phyloP scores from a whole-genome alignment of 176 grass and related monocot species.

The Pontederia crassipes region DNA sequence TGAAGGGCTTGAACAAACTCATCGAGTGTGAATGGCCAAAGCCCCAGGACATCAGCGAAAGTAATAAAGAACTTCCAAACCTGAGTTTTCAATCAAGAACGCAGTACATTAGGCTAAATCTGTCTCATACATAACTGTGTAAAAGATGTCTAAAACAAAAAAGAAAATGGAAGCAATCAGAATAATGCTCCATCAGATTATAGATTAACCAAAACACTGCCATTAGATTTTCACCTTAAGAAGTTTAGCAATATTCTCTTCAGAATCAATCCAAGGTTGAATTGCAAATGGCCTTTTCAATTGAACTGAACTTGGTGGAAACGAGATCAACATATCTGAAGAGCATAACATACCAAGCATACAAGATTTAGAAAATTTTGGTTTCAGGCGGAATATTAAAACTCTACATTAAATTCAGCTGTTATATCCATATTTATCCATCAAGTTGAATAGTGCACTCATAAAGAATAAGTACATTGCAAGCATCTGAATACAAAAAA shows the following conservation, averaged over 20 bases:
- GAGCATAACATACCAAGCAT: too few relatives aligned
- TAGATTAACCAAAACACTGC: not conserved
- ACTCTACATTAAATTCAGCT: too few relatives aligned
- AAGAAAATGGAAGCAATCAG: too few relatives aligned
- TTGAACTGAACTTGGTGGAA: constrained; percentile 58
- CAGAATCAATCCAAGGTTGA: constrained; percentile 70
- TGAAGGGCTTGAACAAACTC: constrained; percentile 96
- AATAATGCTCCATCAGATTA: too few relatives aligned
- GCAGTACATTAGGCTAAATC: not conserved
- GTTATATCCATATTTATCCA: not conserved
- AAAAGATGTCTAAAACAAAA: too few relatives aligned
- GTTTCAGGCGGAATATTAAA: too few relatives aligned
- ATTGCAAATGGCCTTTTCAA: constrained; percentile 60
- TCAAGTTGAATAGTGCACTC: not conserved
- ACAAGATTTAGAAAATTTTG: too few relatives aligned
- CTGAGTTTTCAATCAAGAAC: constrained; percentile 31
- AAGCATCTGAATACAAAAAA: not conserved
- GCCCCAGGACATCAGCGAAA: constrained; percentile 82
- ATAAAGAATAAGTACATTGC: too few relatives aligned
- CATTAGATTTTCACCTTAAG: constrained; percentile 56
- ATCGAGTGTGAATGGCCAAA: constrained; percentile 85
- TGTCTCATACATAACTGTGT: too few relatives aligned
- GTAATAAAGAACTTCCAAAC: constrained; percentile 98
- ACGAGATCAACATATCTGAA: constrained; percentile 56
- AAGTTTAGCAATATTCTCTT: constrained; percentile 78